phyloP scores from a whole-genome alignment of 2,329 filamentous ascomycete species.

The Claviceps sp. region DNA sequence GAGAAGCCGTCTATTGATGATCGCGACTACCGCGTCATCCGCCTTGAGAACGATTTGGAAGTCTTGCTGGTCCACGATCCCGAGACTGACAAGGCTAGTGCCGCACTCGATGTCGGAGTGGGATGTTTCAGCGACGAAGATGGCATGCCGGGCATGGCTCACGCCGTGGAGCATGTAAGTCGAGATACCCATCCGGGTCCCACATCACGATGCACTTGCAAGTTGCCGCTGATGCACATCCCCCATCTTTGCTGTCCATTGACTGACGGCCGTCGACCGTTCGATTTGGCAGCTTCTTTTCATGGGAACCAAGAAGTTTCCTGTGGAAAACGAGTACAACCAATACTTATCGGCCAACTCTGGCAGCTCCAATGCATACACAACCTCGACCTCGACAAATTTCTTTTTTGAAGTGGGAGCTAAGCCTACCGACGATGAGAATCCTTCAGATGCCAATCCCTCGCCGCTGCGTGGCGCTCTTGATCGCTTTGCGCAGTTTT shows the following conservation, averaged over 20 bases:
- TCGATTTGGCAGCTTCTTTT: conserved; percentile 54
- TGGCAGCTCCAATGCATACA: conserved; percentile 90
- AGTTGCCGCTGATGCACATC: background rate
- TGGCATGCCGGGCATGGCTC: conserved; percentile 88
- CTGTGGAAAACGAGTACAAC: conserved; percentile 88
- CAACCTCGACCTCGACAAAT: conserved; percentile 84
- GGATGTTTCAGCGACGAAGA: conserved; percentile 88
- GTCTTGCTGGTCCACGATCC: conserved; percentile 85
- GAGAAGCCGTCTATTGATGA: conserved; percentile 80
- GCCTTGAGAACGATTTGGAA: conserved; percentile 76
- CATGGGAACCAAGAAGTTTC: conserved; percentile 98
- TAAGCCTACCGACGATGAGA: conserved; percentile 50
- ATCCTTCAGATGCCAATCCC: conserved; percentile 40
- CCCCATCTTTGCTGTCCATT: background rate
- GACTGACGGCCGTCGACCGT: conserved; percentile 6
- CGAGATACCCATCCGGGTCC: conserved; percentile 3
- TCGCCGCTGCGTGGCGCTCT: conserved; percentile 64
- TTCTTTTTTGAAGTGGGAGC: conserved; percentile 95
- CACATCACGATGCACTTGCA: conserved; percentile 1
- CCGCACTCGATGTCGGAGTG: conserved; percentile 88
- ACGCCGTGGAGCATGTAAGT: conserved; percentile 79
- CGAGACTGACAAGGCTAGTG: conserved; percentile 92
- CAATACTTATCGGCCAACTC: conserved; percentile 84
- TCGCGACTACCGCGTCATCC: conserved; percentile 75
- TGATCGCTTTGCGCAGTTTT: conserved; percentile 89